A percentile compares a stretch with the other conserved stretches of the same genome.
These are phyloP conservation scores for Blepharisma stoltei DNA, from an alignment of 73 alveolate genomes.

Conservation along the genomic window DNA sequence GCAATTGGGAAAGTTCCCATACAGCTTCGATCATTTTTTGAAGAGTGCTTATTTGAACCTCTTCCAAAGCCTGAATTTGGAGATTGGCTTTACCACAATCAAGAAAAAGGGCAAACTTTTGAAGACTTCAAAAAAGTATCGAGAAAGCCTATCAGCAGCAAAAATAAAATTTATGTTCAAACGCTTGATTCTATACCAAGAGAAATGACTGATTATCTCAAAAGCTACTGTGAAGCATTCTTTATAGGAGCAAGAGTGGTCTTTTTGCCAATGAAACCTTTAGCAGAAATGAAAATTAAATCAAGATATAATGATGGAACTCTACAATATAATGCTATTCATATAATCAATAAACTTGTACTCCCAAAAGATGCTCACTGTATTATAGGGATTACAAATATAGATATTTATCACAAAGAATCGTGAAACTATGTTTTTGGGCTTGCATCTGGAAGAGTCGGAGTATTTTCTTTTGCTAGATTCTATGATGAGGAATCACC, in stretches of 20 bases:
- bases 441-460: slow-evolving; percentile 53
- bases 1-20: too few species aligned
- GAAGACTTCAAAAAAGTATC: slow-evolving; percentile 16
- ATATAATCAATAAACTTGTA: slow-evolving; percentile 55
- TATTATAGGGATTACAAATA: slow-evolving; percentile 64
- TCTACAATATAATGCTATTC: slow-evolving; percentile 55
- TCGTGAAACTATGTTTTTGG: slow-evolving; percentile 83
- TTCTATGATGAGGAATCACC: slow-evolving; percentile 42
- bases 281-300: slow-evolving; percentile 30
- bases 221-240: slow-evolving; percentile 38
- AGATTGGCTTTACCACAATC: slow-evolving; percentile 53
- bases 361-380: slow-evolving; percentile 85
- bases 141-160: neutral
- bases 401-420: slow-evolving; percentile 77
- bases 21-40: too few species aligned
- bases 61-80: slow-evolving; percentile 20
- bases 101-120: slow-evolving; percentile 68
- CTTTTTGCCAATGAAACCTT: slow-evolving; percentile 26
- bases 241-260: slow-evolving; percentile 36
- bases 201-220: slow-evolving; percentile 30
- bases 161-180: slow-evolving; percentile 37
- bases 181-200: slow-evolving; percentile 34
- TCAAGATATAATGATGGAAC: slow-evolving; percentile 35
- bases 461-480: slow-evolving; percentile 72
- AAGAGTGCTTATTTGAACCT: too few species aligned